These are phyloP conservation scores for Gaultheria prostrata DNA, from an alignment of 148 eudicot genomes.

Conservation along the genomic window DNA sequence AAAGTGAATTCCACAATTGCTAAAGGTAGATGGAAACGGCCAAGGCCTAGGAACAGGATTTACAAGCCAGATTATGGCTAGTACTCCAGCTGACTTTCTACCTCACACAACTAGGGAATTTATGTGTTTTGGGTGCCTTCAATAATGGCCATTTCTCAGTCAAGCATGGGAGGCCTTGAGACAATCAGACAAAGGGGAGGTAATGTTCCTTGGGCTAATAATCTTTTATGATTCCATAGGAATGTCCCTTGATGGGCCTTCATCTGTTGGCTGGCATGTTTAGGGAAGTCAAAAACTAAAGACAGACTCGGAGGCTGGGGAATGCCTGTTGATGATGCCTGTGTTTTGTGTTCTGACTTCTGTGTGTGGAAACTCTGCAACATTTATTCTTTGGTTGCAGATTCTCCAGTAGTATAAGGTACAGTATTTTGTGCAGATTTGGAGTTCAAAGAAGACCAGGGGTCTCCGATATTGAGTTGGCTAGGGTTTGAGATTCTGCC, in stretches of 20 bases:
- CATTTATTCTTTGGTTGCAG: background rate
- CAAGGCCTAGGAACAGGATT: background rate
- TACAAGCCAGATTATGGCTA: background rate
- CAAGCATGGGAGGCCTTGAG: background rate
- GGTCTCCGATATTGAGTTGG: background rate
- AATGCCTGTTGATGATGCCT: background rate
- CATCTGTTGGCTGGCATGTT: background rate
- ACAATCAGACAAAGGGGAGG: too few species aligned
- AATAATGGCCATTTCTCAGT: background rate
- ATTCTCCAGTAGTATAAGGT: background rate
- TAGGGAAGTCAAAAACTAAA: background rate
- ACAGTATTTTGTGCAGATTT: background rate
- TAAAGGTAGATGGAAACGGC: background rate
- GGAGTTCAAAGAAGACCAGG: background rate
- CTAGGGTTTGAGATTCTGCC: background rate
- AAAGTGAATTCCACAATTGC: background rate
- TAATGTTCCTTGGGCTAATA: background rate
- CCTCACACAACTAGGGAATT: background rate
- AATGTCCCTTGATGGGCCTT: background rate
- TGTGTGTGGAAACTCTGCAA: background rate
- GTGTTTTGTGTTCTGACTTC: background rate
- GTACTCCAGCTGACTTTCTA: background rate
- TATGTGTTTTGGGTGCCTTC: background rate
- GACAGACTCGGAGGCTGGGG: background rate
- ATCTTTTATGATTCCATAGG: background rate